Base-by-base conservation (phyloP, 2,329 filamentous ascomycete species). In the Teratosphaeriaceae sp. region DNA sequence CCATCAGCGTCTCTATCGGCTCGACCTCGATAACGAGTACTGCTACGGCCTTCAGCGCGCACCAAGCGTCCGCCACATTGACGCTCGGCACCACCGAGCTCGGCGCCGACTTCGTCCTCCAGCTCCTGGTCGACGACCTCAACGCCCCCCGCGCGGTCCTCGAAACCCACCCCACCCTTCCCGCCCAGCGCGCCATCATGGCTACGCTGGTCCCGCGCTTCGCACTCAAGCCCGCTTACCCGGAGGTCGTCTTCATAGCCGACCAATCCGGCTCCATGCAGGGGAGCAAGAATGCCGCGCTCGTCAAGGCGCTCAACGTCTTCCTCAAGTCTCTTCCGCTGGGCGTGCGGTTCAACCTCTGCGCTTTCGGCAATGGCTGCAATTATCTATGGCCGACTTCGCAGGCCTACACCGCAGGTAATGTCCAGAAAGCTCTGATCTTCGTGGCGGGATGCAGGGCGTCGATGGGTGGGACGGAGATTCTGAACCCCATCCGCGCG, bases 221-320 rank as follows among this genome's bases (percentile, higher is more conserved):
- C 62, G 68, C 70, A n/a, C 65, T 85, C 0, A 76, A 78, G 0
- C 57, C 71, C 0, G 67, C 72, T 7, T 64, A 61, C 15, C 74
- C 74, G 0, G 84, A 88, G 56, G 73, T 88, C 18, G 76, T 88
- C 15, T 87, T 88, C 51, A 65, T 88, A 3, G 82, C 80, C 43
- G 84, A 88, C 58, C 74, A 82, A 40, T 85, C 80, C 43, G 82
- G 81, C 0, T 84, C 80, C 45, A 84, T 84, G 81, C 20, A 31
- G 0, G 56, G 61, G 1, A 49, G 50, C 3, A 75, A 73, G 29
- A 82, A 83, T 1, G 48, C 52, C 0, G 71, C 78, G 23, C 67
- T 82, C 2, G 64, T 71, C 19, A 63, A 71, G 1, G 79, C 80
- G 0, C 65, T 85, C 18, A 70, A 74, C 4, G 66, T 84, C 18